Conservation (phyloP, 306 rosid species). For the Purshia tridentata region DNA sequence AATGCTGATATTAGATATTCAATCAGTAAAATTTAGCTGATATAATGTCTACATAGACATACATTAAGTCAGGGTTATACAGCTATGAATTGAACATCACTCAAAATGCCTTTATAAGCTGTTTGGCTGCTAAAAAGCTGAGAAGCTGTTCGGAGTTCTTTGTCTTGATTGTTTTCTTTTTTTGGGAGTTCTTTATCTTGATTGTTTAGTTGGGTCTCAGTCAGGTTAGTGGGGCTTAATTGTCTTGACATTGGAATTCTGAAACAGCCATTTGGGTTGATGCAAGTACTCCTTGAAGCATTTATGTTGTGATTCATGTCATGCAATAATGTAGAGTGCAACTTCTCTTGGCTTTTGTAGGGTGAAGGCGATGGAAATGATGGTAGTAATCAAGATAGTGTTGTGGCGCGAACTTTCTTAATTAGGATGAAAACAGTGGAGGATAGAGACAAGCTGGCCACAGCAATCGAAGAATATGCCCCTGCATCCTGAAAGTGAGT, state of each 20-base stretch:
- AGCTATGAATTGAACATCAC: not conserved
- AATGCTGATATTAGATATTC: not conserved
- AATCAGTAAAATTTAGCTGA: not conserved
- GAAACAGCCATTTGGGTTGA: too few relatives aligned
- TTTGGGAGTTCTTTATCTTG: not conserved
- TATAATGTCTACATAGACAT: not conserved
- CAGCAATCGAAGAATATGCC: slow-evolving; percentile 84
- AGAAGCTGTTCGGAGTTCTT: not conserved
- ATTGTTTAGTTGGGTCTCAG: not conserved
- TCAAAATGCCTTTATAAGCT: not conserved
- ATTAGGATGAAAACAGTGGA: slow-evolving; percentile 83
- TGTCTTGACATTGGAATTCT: not conserved
- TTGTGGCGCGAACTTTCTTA: slow-evolving; percentile 81
- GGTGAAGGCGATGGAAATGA: slow-evolving; percentile 55
- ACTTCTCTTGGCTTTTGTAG: slow-evolving; percentile 38
- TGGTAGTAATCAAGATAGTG: slow-evolving; percentile 42
- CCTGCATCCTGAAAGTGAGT: slow-evolving; percentile 53
- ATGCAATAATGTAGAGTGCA: not conserved
- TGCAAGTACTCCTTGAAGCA: not conserved
- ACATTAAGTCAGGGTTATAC: not conserved
- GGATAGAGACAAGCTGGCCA: slow-evolving; percentile 72
- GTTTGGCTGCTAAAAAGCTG: not conserved
- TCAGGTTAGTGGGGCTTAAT: not conserved
- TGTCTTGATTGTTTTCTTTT: not conserved
- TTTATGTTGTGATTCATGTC: not conserved